phyloP scores from a whole-genome alignment of 306 rosid genomes.

The Oemleria cerasiformis region DNA sequence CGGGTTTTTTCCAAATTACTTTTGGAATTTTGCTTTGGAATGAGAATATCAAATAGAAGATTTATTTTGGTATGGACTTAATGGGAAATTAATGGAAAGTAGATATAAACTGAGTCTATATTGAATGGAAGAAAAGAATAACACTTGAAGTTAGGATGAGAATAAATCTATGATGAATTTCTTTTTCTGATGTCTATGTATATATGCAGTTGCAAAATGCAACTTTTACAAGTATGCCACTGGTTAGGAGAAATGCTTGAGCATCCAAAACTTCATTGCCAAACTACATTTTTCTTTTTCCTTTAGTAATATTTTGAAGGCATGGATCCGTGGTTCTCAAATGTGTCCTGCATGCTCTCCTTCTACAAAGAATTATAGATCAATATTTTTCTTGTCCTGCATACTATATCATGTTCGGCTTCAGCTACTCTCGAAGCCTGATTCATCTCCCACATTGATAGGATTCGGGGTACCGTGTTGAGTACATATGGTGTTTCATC shows the following conservation, averaged over 20 bases:
- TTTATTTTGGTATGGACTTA: neutral
- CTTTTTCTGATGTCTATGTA: neutral
- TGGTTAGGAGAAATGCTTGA: neutral
- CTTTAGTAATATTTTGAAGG: conserved; percentile 7
- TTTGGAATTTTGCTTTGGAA: neutral
- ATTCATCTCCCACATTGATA: conserved; percentile 52
- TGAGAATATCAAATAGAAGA: neutral
- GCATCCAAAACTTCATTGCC: conserved; percentile 20
- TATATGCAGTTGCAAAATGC: neutral
- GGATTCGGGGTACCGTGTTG: conserved; percentile 57
- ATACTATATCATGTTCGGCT: neutral
- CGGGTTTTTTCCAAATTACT: neutral
- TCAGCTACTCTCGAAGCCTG: conserved; percentile 14
- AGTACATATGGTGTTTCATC: conserved; percentile 68
- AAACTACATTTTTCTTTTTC: conserved; percentile 11
- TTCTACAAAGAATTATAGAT: conserved; percentile 19
- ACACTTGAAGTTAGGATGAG: neutral
- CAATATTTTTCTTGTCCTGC: neutral
- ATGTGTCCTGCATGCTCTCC: conserved; percentile 11
- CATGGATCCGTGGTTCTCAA: conserved; percentile 8
- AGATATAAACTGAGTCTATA: neutral
- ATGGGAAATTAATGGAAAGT: neutral
- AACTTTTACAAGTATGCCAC: neutral
- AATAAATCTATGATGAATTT: neutral
- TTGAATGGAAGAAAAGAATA: neutral